Percentiles rank a stretch among this genome's conserved stretches.
Evolutionary conservation across 2,329 filamentous ascomycete species (phyloP).

Genomic region (Beauveria brongniartii): DNA sequence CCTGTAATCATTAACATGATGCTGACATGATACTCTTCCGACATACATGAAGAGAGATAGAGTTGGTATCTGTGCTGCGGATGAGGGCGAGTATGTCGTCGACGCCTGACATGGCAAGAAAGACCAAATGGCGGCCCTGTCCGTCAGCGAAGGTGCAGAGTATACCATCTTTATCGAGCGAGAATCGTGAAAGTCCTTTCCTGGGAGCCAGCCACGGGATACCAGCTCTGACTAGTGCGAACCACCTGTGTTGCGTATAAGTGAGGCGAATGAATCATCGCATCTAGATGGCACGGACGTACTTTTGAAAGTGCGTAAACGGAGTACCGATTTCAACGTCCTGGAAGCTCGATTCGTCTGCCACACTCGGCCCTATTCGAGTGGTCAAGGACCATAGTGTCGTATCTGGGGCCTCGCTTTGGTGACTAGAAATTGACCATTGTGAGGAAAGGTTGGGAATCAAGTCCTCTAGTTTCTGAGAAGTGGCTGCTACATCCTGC

Average conservation of each 20-base stretch:
- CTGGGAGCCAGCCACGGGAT: constrained; percentile 82
- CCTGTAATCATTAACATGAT: constrained; percentile 26
- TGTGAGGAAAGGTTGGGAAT: constrained; percentile 50
- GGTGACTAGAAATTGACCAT: constrained; percentile 43
- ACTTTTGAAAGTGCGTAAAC: constrained; percentile 47
- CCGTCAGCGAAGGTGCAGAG: constrained; percentile 67
- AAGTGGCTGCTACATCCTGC: constrained; percentile 19
- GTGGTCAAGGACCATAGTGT: constrained; percentile 62
- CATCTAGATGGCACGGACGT: constrained; percentile 5
- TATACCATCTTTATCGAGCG: constrained; percentile 68
- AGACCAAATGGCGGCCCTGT: constrained; percentile 65
- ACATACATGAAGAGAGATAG: constrained; percentile 58
- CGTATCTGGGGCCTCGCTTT: constrained; percentile 60
- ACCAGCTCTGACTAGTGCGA: constrained; percentile 72
- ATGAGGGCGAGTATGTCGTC: constrained; percentile 64
- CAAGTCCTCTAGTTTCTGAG: constrained; percentile 42
- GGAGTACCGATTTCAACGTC: constrained; percentile 55
- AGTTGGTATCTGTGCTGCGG: constrained; percentile 54
- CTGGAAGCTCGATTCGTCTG: constrained; percentile 48
- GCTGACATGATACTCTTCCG: no score
- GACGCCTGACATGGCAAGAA: constrained; percentile 70
- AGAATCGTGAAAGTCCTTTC: constrained; percentile 62
- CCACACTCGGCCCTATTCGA: constrained; percentile 46
- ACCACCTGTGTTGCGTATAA: constrained; percentile 49
- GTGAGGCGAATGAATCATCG: neutral